These are phyloP conservation scores for Scedosporium dehoogii DNA, from an alignment of 2,329 filamentous ascomycete species.

Conservation along the genomic window DNA sequence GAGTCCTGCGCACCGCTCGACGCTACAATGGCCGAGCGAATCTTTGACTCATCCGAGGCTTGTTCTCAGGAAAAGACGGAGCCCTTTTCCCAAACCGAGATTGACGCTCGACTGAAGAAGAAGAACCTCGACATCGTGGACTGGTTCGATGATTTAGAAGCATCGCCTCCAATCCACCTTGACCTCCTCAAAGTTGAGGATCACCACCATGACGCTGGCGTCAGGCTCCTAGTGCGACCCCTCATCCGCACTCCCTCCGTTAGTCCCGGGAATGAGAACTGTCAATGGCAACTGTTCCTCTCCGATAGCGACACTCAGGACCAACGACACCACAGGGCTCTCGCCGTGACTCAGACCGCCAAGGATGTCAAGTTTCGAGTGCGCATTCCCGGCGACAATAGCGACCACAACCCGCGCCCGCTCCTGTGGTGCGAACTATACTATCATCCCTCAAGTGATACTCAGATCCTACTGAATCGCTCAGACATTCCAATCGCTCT, in stretches of 20 bases:
- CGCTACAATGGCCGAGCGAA: conserved; percentile 2
- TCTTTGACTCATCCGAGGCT: conserved; percentile 20
- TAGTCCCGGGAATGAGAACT: conserved; percentile 45
- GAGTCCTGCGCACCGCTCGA: background rate
- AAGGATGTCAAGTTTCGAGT: conserved; percentile 52
- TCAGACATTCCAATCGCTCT: conserved; percentile 44
- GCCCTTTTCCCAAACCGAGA: conserved; percentile 47
- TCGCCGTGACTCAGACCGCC: conserved; percentile 50
- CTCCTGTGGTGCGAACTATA: conserved; percentile 52
- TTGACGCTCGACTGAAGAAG: conserved; percentile 36
- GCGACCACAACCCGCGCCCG: conserved; percentile 16
- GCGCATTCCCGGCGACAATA: conserved; percentile 36
- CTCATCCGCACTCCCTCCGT: conserved; percentile 43
- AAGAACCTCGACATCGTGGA: conserved; percentile 30
- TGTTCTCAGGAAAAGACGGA: conserved; percentile 44
- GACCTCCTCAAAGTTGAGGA: conserved; percentile 42
- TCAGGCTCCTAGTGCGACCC: conserved; percentile 47
- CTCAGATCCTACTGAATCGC: conserved; percentile 45
- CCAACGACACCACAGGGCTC: conserved; percentile 37
- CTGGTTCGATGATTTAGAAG: conserved; percentile 21
- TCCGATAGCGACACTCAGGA: conserved; percentile 42
- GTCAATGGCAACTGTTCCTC: conserved; percentile 45
- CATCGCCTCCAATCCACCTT: conserved; percentile 33
- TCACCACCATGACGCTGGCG: conserved; percentile 42
- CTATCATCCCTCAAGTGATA: conserved; percentile 49